A percentile compares a stretch with the other conserved stretches of the same genome.
Conservation (phyloP, 768 basidiomycete species). For the Rhizopogon vesiculosus region DNA sequence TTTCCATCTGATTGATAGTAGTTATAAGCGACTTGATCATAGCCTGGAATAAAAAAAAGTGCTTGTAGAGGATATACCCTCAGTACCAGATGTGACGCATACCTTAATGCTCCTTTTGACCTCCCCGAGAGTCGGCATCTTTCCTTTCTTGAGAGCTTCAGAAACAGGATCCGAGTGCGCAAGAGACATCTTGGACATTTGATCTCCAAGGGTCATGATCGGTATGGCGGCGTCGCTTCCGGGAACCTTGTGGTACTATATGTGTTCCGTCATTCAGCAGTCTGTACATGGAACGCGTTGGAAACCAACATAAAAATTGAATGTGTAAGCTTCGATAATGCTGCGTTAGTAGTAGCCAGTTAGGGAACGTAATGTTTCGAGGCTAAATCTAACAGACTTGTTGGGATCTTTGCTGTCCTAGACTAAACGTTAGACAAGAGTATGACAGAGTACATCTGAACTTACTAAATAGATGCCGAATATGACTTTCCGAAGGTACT, state of each 20-base stretch:
- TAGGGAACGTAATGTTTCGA: slow-evolving; percentile 5
- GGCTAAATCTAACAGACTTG: slow-evolving; percentile 45
- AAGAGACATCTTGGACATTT: slow-evolving; percentile 47
- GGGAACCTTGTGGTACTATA: slow-evolving; percentile 63
- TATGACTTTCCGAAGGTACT: slow-evolving; percentile 80
- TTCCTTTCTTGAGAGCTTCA: slow-evolving; percentile 55
- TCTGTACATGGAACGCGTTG: background rate
- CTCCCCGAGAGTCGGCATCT: slow-evolving; percentile 68
- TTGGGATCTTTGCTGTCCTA: slow-evolving; percentile 84
- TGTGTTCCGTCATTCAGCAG: background rate
- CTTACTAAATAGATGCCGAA: slow-evolving; percentile 81
- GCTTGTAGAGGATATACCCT: background rate
- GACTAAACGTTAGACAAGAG: background rate
- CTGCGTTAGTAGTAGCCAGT: slow-evolving; percentile 31
- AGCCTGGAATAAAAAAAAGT: slow-evolving; percentile 42
- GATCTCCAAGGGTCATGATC: slow-evolving; percentile 68
- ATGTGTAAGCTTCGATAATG: slow-evolving; percentile 85
- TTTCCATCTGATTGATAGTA: slow-evolving; percentile 77
- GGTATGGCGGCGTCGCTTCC: slow-evolving; percentile 60
- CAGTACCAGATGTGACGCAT: background rate
- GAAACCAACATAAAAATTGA: slow-evolving; percentile 66
- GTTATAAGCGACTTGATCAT: slow-evolving; percentile 75
- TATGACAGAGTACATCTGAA: slow-evolving; percentile 3
- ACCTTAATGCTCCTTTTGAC: slow-evolving; percentile 84
- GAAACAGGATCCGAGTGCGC: slow-evolving; percentile 51